phyloP scores from a whole-genome alignment of 441 rosid genomes.

The Erodium texanum region DNA sequence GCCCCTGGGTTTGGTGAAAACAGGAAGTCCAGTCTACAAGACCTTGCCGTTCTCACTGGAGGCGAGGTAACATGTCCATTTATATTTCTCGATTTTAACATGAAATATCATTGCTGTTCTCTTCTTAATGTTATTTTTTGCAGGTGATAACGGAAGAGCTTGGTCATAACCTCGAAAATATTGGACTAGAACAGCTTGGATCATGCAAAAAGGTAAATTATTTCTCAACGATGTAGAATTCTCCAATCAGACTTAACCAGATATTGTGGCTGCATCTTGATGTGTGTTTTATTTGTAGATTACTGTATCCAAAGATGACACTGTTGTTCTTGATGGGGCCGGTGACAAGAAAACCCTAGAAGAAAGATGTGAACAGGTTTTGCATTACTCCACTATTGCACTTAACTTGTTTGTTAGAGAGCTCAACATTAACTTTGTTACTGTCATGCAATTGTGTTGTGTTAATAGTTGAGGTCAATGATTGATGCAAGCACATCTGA shows the following conservation, averaged over 20 bases:
- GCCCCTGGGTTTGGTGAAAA: constrained; percentile 93
- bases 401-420: no score
- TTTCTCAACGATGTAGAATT: neutral
- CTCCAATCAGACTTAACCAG: neutral
- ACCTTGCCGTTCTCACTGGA: constrained; percentile 77
- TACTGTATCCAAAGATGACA: constrained; percentile 69
- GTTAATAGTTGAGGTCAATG: constrained; percentile 53
- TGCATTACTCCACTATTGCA: neutral
- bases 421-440: neutral
- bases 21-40: constrained; percentile 67
- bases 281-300: constrained; percentile 30
- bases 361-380: constrained; percentile 95
- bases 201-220: constrained; percentile 62
- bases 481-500: constrained; percentile 57
- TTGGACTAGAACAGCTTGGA: constrained; percentile 68
- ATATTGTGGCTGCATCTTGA: neutral
- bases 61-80: constrained; percentile 49
- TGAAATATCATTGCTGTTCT: constrained; percentile 11
- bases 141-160: constrained; percentile 81
- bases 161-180: constrained; percentile 60
- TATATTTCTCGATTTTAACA: neutral
- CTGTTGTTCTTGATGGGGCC: constrained; percentile 74
- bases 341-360: constrained; percentile 81
- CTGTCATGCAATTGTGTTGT: constrained; percentile 5
- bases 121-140: constrained; percentile 14